A percentile compares a stretch with the other conserved stretches of the same genome.
These are phyloP conservation scores for Lineolata rhizophorae DNA, from an alignment of 495 filamentous ascomycete species.

Conservation along the genomic window DNA sequence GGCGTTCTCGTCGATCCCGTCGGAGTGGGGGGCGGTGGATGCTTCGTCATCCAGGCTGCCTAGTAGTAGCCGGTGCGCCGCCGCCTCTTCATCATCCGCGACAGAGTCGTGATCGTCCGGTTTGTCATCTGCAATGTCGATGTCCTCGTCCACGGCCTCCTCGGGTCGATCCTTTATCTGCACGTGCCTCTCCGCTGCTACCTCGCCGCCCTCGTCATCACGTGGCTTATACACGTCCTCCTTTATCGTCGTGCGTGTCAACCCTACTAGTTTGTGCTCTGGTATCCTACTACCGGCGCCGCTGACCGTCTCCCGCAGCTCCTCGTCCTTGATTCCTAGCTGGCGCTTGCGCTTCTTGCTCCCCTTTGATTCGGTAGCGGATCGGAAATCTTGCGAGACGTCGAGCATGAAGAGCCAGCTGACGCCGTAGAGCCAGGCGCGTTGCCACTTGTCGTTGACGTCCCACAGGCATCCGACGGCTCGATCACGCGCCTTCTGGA, in stretches of 20 bases:
- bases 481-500: constrained; percentile 45
- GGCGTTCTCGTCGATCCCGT: neutral
- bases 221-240: no score
- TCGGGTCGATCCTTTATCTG: no score
- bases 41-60: neutral
- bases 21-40: no score
- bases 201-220: no score
- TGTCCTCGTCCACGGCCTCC: no score
- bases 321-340: neutral
- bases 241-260: neutral
- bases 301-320: constrained; percentile 1
- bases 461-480: constrained; percentile 80
- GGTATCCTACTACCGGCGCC: neutral
- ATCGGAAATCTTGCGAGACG: constrained; percentile 42
- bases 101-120: no score
- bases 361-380: constrained; percentile 7
- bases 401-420: constrained; percentile 91
- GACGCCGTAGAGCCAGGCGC: constrained; percentile 70
- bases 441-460: constrained; percentile 26
- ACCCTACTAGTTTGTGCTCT: neutral
- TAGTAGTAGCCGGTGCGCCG: neutral
- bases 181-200: no score
- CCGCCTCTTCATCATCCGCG: neutral
- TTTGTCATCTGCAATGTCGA: no score
- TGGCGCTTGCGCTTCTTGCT: constrained; percentile 1